Evolutionary conservation across 1,139 yeast species (phyloP), one percentile per base, ranked within the genome.

Genomic region (Nakaseomyces delphensis): DNA sequence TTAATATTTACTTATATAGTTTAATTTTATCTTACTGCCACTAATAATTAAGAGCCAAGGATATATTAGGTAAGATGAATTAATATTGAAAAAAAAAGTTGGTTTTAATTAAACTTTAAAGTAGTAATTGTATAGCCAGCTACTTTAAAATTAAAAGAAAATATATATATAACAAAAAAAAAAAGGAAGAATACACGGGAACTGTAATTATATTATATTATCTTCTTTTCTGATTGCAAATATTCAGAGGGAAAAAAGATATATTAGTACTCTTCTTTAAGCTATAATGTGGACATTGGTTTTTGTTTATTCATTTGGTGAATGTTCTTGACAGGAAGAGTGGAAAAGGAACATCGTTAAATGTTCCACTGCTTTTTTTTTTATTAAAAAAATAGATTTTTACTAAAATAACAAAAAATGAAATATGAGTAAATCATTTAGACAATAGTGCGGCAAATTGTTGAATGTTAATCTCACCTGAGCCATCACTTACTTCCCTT

Each of bases 391-490:
- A 8, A 25, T n/a, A n/a, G n/a, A n/a, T n/a, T n/a, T n/a, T n/a
- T n/a, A n/a, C n/a, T n/a, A 25, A 25, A 24, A 24, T 3, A 25
- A 25, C 8, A 10, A 10, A 10, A 25, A 25, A 8, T 10, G n/a
- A 10, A 25, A 25, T 8, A 25, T 21, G 9, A 9, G 6, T 13
- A 25, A 25, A 25, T 38, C 56, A 66, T 56, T 66, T 68, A 35
- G 75, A 67, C 63, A 84, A 73, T 57, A 84, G 74, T 54, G 82
- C 83, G 50, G 93, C 93, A 65, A 91, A 91, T 68, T 91, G 98
- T 62, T 83, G 87, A 64, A 91, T 91, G 66, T 89, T 93, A 60
- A 91, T 91, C 66, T 84, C 95, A 45, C 97, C 97, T 55, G 91
- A 95, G 51, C 93, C 89, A 65, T 89, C 91, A 53, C 91, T 83